Base-by-base conservation (phyloP, 2,329 filamentous ascomycete genomes). In the Hymenoscyphus linearis region DNA sequence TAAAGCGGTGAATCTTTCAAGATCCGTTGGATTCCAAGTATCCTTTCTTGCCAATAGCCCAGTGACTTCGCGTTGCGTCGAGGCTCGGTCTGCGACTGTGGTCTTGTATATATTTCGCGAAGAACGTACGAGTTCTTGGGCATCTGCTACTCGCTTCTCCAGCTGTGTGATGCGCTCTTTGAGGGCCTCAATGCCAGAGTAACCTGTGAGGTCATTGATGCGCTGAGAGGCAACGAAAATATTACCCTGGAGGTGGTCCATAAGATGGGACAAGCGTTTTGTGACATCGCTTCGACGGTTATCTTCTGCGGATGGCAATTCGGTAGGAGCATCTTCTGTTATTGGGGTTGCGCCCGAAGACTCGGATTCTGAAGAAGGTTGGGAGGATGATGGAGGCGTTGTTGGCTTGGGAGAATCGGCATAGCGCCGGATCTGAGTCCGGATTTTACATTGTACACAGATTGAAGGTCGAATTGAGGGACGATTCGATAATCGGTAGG, bases 31-130 rank as follows among this genome's bases (percentile, higher is more conserved):
- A 0, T 87, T 86, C 95, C 95, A 99, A 18, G 87, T 89, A 75
- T 96, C 91, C 76, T 99, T 98, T 61, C 95, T 86, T 64, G 96
- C 93, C 7, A 99, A 84, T 26, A 99, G 83, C 25, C 92, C 91
- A 54, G 96, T 97, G 44, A 98, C 93, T 79, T 99, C 95, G 68
- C 95, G 91, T 77, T 98, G 93, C 1, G 93, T 96, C 16, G 88
- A 79, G n/a, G 91, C 88, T 67, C 96, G 90, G 67, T 88, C 86
- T 60, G 88, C 82, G 66, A 95, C 93, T 35, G 92, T 91, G n/a
- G 85, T 81, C 69, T 93, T 89, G 79, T 98, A 96, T 55, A 82
- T 81, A 56, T 83, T 80, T 65, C 95, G 91, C 18, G 91, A 85
- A 36, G 81, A 77, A 63, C 87, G 87, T 58, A 98, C 89, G 22